Conservation (phyloP, 202 grass and related monocot species). For the Setaria viridis region DNA sequence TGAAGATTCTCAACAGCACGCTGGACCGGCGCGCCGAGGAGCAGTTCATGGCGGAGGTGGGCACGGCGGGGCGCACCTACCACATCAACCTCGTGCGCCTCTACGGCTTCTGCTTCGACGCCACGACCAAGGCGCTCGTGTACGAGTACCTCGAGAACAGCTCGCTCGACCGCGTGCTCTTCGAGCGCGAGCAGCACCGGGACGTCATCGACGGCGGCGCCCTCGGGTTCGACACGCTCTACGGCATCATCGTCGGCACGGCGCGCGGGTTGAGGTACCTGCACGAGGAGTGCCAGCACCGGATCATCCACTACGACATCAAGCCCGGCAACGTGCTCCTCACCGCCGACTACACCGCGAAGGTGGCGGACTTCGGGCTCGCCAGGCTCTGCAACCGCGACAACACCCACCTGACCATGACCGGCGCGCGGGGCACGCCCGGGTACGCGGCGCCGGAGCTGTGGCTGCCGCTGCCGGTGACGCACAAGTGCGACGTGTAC, state of each 20-base stretch:
- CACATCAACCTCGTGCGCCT: conserved; percentile 80
- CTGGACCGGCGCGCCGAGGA: conserved; percentile 64
- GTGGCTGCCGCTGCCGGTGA: conserved; percentile 54
- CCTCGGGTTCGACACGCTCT: conserved; percentile 47
- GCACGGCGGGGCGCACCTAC: conserved; percentile 67
- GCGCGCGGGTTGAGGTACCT: conserved; percentile 72
- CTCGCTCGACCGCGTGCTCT: conserved; percentile 61
- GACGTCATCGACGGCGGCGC: neutral
- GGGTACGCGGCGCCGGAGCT: conserved; percentile 60
- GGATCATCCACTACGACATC: conserved; percentile 84
- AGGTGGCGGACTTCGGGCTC: conserved; percentile 66
- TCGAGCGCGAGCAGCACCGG: neutral
- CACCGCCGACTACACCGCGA: conserved; percentile 19
- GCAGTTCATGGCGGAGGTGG: conserved; percentile 83
- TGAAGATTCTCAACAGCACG: conserved; percentile 62
- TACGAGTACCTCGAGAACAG: conserved; percentile 76
- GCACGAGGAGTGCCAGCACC: conserved; percentile 75
- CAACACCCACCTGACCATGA: conserved; percentile 46
- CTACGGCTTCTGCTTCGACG: conserved; percentile 79
- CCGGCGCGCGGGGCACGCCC: conserved; percentile 53
- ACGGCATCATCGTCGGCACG: conserved; percentile 60
- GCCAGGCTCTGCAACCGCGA: conserved; percentile 53
- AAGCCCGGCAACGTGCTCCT: conserved; percentile 75
- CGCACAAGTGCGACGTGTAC: conserved; percentile 56
- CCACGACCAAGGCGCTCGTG: conserved; percentile 54